Evolutionary conservation across 202 grass and related monocot genomes (phyloP).

Genomic region (Schoenoplectus tabernaemontani): DNA sequence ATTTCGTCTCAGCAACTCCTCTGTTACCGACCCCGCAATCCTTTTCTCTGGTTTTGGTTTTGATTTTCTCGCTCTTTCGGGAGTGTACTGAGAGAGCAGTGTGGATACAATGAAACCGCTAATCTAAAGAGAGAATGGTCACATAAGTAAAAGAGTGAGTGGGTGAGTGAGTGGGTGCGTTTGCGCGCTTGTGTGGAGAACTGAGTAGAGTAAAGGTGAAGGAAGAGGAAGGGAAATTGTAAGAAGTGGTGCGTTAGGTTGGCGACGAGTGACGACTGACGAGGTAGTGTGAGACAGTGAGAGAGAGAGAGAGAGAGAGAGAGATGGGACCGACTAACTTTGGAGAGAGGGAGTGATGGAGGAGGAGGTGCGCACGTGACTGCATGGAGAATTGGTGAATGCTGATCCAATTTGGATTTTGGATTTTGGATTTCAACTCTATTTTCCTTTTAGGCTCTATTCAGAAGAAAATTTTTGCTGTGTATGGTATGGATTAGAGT

Average conservation of each 20-base stretch:
- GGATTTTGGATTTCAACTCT: no score
- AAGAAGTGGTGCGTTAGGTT: no score
- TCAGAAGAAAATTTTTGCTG: no score
- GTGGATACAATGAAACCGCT: neutral
- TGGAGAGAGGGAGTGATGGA: no score
- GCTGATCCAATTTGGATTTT: constrained; percentile 2
- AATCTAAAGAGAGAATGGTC: constrained; percentile 2
- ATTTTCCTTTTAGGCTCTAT: no score
- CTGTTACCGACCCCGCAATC: neutral
- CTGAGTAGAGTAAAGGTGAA: neutral
- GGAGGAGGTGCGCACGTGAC: constrained; percentile 21
- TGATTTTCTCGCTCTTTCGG: neutral
- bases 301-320: no score
- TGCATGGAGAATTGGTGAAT: constrained; percentile 16
- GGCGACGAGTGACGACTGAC: neutral
- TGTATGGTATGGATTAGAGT: no score
- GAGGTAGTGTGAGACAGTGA: neutral
- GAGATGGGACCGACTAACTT: no score
- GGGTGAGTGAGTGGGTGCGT: neutral
- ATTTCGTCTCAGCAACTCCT: neutral
- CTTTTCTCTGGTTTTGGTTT: neutral
- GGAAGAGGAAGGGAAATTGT: no score
- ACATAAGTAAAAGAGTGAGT: no score
- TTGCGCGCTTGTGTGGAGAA: neutral
- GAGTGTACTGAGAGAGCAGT: neutral